A percentile compares a stretch with the other conserved stretches of the same genome.
Evolutionary conservation across 1,284 basidiomycete genomes (phyloP).

Genomic region (Taiwanofungus camphoratus): DNA sequence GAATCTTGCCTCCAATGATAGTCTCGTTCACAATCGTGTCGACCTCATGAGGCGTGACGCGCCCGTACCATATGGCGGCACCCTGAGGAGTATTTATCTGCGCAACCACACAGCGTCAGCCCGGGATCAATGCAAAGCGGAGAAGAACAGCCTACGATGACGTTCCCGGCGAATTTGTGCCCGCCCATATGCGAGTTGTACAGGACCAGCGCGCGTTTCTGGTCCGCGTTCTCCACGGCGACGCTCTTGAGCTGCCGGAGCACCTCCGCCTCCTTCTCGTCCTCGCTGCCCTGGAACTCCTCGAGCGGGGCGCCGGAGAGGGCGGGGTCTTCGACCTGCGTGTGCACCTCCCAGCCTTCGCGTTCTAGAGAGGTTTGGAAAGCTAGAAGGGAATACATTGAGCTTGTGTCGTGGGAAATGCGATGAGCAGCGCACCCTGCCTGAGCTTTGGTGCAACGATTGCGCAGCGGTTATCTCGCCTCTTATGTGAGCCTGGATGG

Average conservation of each 20-base stretch:
- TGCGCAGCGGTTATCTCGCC: constrained; percentile 83
- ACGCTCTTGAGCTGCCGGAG: constrained; percentile 45
- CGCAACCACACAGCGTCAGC: not conserved
- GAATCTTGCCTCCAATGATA: constrained; percentile 75
- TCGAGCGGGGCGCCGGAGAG: constrained; percentile 51
- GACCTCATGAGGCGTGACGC: constrained; percentile 85
- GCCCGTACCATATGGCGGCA: constrained; percentile 87
- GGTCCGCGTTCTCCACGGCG: constrained; percentile 33
- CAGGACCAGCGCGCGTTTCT: constrained; percentile 68
- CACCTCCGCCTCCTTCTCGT: constrained; percentile 39
- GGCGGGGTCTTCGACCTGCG: constrained; percentile 65
- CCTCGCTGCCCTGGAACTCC: constrained; percentile 37
- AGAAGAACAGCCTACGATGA: constrained; percentile 56
- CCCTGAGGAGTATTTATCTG: constrained; percentile 87
- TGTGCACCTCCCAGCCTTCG: constrained; percentile 72
- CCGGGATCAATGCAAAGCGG: not conserved
- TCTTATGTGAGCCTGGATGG: constrained; percentile 82
- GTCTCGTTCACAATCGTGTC: constrained; percentile 85
- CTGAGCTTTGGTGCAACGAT: constrained; percentile 84
- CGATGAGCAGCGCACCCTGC: constrained; percentile 18
- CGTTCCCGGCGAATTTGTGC: constrained; percentile 89
- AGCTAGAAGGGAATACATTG: constrained; percentile 41
- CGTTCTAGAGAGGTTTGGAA: constrained; percentile 55
- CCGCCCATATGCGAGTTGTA: constrained; percentile 87
- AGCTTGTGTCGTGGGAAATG: constrained; percentile 3